These are phyloP conservation scores for Aspergillus sp. DNA, from an alignment of 2,329 filamentous ascomycete species.

Conservation along the genomic window DNA sequence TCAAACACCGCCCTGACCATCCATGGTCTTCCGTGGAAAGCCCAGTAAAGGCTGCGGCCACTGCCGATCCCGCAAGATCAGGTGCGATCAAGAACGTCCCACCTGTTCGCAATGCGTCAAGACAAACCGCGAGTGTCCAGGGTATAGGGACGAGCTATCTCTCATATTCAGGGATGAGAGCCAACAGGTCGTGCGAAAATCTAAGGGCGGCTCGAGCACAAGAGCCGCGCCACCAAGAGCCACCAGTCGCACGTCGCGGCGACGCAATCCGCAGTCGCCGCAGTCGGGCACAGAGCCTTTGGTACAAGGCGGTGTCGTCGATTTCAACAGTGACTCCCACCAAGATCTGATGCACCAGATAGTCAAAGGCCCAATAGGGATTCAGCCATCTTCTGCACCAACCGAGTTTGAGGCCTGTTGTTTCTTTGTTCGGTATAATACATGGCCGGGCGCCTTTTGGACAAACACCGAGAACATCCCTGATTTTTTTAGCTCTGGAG, in stretches of 20 bases:
- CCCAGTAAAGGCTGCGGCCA: conserved; percentile 38
- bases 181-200: conserved; percentile 50
- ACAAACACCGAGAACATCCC: conserved; percentile 15
- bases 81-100: conserved; percentile 51
- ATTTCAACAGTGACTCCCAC: conserved; percentile 14
- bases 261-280: background rate
- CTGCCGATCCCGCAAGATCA: conserved; percentile 36
- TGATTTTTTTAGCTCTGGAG: conserved; percentile 12
- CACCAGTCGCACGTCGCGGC: background rate
- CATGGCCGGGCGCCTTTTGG: conserved; percentile 20
- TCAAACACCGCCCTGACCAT: background rate
- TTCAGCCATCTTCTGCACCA: conserved; percentile 18
- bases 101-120: conserved; percentile 55
- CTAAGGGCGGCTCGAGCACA: conserved; percentile 36
- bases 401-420: conserved; percentile 24
- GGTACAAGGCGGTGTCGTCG: conserved; percentile 2
- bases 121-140: conserved; percentile 51
- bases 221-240: conserved; percentile 9
- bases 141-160: conserved; percentile 55
- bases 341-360: conserved; percentile 8
- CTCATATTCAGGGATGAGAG: conserved; percentile 60
- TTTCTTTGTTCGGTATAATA: conserved; percentile 29
- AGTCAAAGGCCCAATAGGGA: conserved; percentile 9
- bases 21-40: conserved; percentile 37
- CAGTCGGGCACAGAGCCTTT: background rate